Base-by-base conservation (phyloP, 805 yeast species). In the Kluyveromyces nonfermentans region DNA sequence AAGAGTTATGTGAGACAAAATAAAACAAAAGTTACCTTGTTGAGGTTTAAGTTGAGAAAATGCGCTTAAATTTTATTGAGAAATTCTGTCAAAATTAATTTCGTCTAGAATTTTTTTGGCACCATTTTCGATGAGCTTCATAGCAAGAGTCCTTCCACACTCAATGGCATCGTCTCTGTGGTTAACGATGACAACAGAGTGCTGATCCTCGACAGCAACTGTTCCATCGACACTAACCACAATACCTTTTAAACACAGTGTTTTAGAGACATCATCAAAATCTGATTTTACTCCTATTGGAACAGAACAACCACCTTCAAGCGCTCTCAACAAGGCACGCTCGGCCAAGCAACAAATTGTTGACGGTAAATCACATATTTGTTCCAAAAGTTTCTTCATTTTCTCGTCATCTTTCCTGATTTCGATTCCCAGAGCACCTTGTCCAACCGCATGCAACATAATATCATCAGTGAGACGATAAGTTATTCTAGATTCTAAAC, bases 241-340 rank as follows among this genome's bases (percentile, higher is more conserved):
- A 32, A 84, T 73, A 5, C 85, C 94, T 50, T 77, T 75, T 49
- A 89, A 65, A 4, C 60, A 55, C 44, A 88, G 70, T 7, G 50
- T 51, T 32, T 71, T 64, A 0, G 78, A 70, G 17, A 62, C 65
- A 43, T 74, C 63, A 50, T 74, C 66, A 46, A 65, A 83, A 7
- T 56, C 50, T n/a, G 88, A 72, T 50, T 78, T 74, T 22, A 87
- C 96, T 42, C 98, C 98, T 51, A 93, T 85, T 6, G 98, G 98
- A 15, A 93, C 97, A 1, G 96, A 86, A 65, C 98, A 93, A 7
- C 98, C 98, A 48, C 97, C 98, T 68, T 93, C 97, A 47, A 93
- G 73, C 19, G 83, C 73, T 63, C 90, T 75, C 85, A 93, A 77
- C 49, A 93, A 67, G 6, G 90, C 71, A 55, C 98, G 75, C 65